Base-by-base conservation (phyloP, 768 basidiomycete genomes). In the Lentinula aciculospora region DNA sequence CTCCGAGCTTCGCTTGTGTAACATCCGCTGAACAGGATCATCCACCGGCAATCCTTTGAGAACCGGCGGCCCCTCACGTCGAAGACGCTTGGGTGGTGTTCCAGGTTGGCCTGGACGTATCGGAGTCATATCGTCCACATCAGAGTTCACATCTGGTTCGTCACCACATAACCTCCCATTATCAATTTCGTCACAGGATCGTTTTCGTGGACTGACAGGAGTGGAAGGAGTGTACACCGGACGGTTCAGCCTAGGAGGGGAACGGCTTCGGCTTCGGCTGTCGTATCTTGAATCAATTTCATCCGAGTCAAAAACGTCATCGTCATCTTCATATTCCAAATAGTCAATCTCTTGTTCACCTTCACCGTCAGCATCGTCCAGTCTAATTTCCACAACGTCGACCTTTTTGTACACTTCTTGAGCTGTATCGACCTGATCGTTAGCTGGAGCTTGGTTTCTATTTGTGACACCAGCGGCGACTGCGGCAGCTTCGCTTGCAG, bases 401-500 rank as follows among this genome's bases (percentile, higher is more conserved):
- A 25, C 21, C n/a, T 28, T 32, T 7, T 25, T 4, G 25, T 56
- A 5, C 2, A 46, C n/a, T 28, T 36, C 19, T 21, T 50, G 36
- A 21, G n/a, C 42, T 34, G n/a, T 21, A 45, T 28, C 25, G 4
- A 17, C 45, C 4, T 23, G 42, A 19, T 9, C 29, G 12, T 28
- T 25, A 13, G 27, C 15, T 13, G 39, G 42, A 31, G 15, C 13
- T 44, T 55, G 53, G 15, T 13, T 25, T 37, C 10, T 28, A 9
- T 27, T 29, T 19, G 10, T 8, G 9, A 39, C 44, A 29, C 29
- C 56, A 17, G 29, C 32, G 31, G 64, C 59, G 36, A 62, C 65
- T 4, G 71, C 68, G 29, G 67, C 67, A 51, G 71, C 72, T 3
- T 77, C 73, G 58, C 81, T 83, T 4, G 79, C 81, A 48, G 72